Evolutionary conservation across 2,329 filamentous ascomycete genomes (phyloP).

Genomic region (Arthrinium puccinioides): DNA sequence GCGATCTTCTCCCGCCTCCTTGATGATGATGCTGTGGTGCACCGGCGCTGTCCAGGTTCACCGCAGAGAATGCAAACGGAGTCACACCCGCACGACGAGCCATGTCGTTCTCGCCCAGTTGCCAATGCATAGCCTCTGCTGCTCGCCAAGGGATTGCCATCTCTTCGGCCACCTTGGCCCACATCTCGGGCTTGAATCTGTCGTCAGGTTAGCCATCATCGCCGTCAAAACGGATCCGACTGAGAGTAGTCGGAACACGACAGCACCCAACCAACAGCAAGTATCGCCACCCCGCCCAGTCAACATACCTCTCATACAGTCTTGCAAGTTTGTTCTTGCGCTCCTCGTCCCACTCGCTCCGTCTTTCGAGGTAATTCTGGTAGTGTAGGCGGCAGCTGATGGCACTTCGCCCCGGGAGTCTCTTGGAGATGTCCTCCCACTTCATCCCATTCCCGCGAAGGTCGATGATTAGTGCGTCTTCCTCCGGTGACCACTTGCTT

Average conservation of each 20-base stretch:
- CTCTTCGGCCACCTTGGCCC: conserved; percentile 90
- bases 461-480: conserved; percentile 90
- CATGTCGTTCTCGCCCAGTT: conserved; percentile 90
- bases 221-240: too few species aligned
- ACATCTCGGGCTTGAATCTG: conserved; percentile 98
- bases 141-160: conserved; percentile 94
- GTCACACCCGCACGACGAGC: conserved; percentile 82
- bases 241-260: too few species aligned
- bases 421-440: conserved; percentile 96
- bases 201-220: background rate
- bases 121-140: conserved; percentile 97
- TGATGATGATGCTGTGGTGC: conserved; percentile 25
- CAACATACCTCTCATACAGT: conserved; percentile 81
- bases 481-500: conserved; percentile 92
- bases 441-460: conserved; percentile 89
- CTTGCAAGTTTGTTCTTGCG: conserved; percentile 94
- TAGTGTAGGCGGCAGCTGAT: conserved; percentile 94
- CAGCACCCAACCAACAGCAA: background rate
- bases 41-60: conserved; percentile 36
- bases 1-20: conserved; percentile 28
- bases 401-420: conserved; percentile 80
- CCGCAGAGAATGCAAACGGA: conserved; percentile 66
- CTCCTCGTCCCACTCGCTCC: conserved; percentile 94
- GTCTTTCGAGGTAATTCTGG: conserved; percentile 91
- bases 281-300: background rate